Conservation (phyloP, 2,329 filamentous ascomycete species). For the Ophiostoma piceae region DNA sequence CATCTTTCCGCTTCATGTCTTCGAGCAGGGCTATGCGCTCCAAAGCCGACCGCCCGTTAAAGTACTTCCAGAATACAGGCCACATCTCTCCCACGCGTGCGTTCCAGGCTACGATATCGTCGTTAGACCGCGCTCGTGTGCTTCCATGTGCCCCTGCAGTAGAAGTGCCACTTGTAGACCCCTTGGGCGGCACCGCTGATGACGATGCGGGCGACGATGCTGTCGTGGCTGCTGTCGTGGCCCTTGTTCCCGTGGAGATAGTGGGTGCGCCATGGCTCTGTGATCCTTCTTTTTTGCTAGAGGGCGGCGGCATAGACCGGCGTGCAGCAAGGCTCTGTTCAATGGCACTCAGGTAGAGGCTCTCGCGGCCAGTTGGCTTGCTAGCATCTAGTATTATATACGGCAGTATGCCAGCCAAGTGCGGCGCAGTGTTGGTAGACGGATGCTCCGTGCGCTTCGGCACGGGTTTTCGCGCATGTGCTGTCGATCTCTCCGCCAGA, state of each 20-base stretch:
- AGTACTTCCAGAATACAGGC: slow-evolving; percentile 73
- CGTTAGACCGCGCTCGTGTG: slow-evolving; percentile 12
- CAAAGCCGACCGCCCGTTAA: slow-evolving; percentile 78
- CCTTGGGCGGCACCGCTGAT: neutral
- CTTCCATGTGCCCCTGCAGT: neutral
- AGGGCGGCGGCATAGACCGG: slow-evolving; percentile 22
- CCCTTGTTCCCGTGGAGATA: neutral
- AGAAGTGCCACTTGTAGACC: neutral
- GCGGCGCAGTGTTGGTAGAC: slow-evolving; percentile 51
- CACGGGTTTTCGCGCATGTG: slow-evolving; percentile 47
- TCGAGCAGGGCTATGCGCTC: slow-evolving; percentile 84
- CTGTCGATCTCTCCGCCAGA: slow-evolving; percentile 52
- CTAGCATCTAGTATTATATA: slow-evolving; percentile 73
- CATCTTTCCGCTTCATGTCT: slow-evolving; percentile 77
- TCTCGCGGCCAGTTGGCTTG: slow-evolving; percentile 71
- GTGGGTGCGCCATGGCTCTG: slow-evolving; percentile 15
- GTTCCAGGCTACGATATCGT: slow-evolving; percentile 37
- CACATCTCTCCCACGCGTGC: slow-evolving; percentile 61
- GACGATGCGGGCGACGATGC: neutral
- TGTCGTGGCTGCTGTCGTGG: neutral
- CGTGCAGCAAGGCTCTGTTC: slow-evolving; percentile 42
- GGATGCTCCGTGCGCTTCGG: slow-evolving; percentile 51
- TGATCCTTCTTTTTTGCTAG: slow-evolving; percentile 23
- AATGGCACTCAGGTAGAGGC: slow-evolving; percentile 62
- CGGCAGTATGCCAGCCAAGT: slow-evolving; percentile 54